Base-by-base conservation (phyloP, 441 rosid species). In the Erodium moschatum region DNA sequence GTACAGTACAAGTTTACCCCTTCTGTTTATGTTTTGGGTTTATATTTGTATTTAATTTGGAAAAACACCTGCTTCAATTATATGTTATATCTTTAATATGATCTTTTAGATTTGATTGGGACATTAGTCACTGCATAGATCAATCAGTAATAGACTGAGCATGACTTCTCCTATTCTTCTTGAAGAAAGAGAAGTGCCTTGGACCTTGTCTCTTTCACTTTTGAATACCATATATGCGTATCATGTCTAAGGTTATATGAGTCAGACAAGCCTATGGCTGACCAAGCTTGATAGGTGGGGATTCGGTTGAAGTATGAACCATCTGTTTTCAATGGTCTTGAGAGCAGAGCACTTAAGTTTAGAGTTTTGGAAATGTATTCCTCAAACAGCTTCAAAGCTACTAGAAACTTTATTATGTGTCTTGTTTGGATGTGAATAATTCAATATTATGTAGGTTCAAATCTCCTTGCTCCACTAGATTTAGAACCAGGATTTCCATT, bases 1-100 rank as follows among this genome's bases (percentile, higher is more conserved):
- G 97, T 87, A 83, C 63, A 79, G 69, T 18, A 13, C 63, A 13
- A 20, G 20, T 19, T 63, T 64, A 62, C 46, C 44, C 68, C 54
- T 27, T 72, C 58, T 48, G 63, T 70, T 24, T 29, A 8, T n/a
- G 13, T 50, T 18, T 50, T 50, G 56, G 18, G 18, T 50, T 50
- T 50, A 8, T 50, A 13, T 13, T 13, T 50, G 5, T 50, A 13
- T 50, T 0, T 15, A 2, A 50, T 3, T 50, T 50, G 18, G 56
- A 50, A 50, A 12, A 13, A 13, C 4, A 15, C n/a, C n/a, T 50
- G 56, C 18, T 13, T 15, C 2, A 15, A 50, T 50, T 13, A 50
- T 13, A 15, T 40, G 10, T 7, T 6, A 40, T 40, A 40, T 0
- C 46, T 40, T 40, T 5, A 50, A 50, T 50, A 50, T 5, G 56